Evolutionary conservation across 164 flowering plant genomes (phyloP).

Genomic region (Kingdonia uniflora): DNA sequence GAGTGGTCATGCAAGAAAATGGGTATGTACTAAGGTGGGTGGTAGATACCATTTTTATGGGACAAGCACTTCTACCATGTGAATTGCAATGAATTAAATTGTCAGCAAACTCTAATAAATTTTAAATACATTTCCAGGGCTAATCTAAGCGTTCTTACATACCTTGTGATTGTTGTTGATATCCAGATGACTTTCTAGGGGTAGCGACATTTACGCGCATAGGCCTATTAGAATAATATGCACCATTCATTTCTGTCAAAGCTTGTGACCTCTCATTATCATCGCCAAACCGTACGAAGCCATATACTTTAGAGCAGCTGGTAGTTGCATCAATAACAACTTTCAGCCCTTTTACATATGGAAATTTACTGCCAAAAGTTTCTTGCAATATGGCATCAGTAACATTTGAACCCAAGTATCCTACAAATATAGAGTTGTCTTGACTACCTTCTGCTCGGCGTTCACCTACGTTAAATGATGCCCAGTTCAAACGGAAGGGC

Average conservation of each 20-base stretch:
- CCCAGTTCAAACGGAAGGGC: slow-evolving; percentile 88
- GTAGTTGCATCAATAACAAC: slow-evolving; percentile 93
- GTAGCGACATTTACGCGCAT: slow-evolving; percentile 95
- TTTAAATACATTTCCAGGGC: no score
- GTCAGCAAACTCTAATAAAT: no score
- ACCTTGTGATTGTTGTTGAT: slow-evolving; percentile 84
- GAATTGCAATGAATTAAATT: no score
- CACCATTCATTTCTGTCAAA: slow-evolving; percentile 90
- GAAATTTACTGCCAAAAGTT: slow-evolving; percentile 66
- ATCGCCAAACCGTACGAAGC: slow-evolving; percentile 96
- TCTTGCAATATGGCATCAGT: slow-evolving; percentile 76
- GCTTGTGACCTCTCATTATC: slow-evolving; percentile 74
- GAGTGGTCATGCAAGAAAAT: no score
- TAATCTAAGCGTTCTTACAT: slow-evolving; percentile 11
- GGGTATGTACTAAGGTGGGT: no score
- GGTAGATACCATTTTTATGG: no score
- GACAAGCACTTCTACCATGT: no score
- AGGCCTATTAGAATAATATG: slow-evolving; percentile 78
- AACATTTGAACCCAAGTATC: slow-evolving; percentile 91
- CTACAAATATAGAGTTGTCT: slow-evolving; percentile 92
- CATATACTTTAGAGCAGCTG: slow-evolving; percentile 93
- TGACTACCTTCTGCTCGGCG: slow-evolving; percentile 69
- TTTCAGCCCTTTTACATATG: slow-evolving; percentile 91
- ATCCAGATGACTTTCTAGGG: slow-evolving; percentile 76
- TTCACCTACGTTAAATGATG: slow-evolving; percentile 80